Percentiles rank a stretch among this genome's conserved stretches.
phyloP scores from a whole-genome alignment of 352 stramenopile genomes.

The Phytopythium delawarense region DNA sequence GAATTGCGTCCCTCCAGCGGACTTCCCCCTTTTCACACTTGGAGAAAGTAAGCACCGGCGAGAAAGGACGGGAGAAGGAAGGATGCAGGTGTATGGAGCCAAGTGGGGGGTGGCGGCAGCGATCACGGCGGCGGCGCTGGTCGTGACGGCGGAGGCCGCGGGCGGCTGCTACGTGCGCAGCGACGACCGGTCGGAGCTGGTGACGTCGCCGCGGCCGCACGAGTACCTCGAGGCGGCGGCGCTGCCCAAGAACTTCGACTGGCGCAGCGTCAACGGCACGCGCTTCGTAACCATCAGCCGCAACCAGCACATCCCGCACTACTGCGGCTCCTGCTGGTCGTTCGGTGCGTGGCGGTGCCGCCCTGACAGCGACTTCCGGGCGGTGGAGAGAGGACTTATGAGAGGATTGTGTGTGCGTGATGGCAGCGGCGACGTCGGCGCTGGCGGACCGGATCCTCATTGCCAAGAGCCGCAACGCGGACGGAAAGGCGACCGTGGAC shows the following conservation, averaged over 20 bases:
- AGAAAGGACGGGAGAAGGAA: constrained; percentile 13
- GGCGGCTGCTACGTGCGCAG: constrained; percentile 72
- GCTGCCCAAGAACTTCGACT: constrained; percentile 93
- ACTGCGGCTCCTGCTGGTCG: constrained; percentile 88
- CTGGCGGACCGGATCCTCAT: constrained; percentile 86
- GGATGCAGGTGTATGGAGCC: constrained; percentile 14
- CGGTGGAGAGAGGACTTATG: background rate
- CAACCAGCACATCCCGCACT: constrained; percentile 86
- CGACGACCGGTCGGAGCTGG: constrained; percentile 55
- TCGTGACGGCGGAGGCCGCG: constrained; percentile 6
- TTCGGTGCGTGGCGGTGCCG: constrained; percentile 42
- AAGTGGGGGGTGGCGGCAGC: background rate
- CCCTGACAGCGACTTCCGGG: too few species aligned
- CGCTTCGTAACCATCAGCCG: constrained; percentile 80
- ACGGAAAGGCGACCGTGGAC: constrained; percentile 51
- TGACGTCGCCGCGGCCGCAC: constrained; percentile 64
- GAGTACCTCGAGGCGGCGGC: constrained; percentile 54
- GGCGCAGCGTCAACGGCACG: constrained; percentile 83
- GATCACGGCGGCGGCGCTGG: constrained; percentile 4
- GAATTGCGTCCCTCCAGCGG: background rate
- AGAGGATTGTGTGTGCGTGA: constrained; percentile 2
- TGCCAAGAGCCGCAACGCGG: constrained; percentile 51
- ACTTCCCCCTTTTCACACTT: constrained; percentile 16
- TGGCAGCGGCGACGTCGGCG: constrained; percentile 71
- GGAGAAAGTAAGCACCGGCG: background rate